A percentile compares a stretch with the other conserved stretches of the same genome.
These are phyloP conservation scores for Furcasterigmium furcatum DNA, from an alignment of 2,329 filamentous ascomycete genomes.

Conservation along the genomic window DNA sequence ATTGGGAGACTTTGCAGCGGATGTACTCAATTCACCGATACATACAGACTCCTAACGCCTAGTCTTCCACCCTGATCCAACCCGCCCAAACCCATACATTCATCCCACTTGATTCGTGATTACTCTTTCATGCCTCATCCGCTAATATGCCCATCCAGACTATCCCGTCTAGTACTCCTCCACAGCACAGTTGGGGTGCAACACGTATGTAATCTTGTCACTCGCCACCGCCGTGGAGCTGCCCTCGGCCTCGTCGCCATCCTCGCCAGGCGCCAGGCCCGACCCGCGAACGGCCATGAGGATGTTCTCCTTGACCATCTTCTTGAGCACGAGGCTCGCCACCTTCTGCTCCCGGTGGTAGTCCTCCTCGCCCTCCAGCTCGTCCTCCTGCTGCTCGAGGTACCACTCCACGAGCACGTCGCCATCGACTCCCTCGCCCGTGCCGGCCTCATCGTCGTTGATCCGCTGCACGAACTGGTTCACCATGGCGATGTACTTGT, in stretches of 20 bases:
- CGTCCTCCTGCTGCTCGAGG: constrained; percentile 83
- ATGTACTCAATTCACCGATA: no score
- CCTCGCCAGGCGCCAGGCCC: constrained; percentile 44
- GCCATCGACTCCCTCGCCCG: constrained; percentile 80
- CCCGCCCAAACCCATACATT: background rate
- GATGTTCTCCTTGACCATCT: constrained; percentile 95
- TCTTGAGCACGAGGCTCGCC: constrained; percentile 82
- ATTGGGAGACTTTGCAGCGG: no score
- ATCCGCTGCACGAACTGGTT: constrained; percentile 81
- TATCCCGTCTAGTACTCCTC: constrained; percentile 51
- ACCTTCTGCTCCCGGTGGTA: constrained; percentile 71
- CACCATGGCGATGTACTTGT: constrained; percentile 89
- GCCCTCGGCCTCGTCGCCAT: constrained; percentile 36
- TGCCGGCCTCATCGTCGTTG: constrained; percentile 73
- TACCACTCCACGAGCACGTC: constrained; percentile 86
- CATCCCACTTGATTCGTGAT: background rate
- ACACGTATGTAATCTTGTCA: constrained; percentile 69
- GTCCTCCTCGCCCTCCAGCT: constrained; percentile 78
- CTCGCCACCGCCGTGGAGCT: constrained; percentile 30
- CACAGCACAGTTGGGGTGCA: constrained; percentile 91
- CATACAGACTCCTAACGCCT: background rate
- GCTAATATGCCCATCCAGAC: background rate
- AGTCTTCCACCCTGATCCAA: background rate
- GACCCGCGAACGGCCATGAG: constrained; percentile 74
- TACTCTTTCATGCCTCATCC: constrained; percentile 14